Base-by-base conservation (phyloP, 2,329 filamentous ascomycete species). In the Beauveria australis region DNA sequence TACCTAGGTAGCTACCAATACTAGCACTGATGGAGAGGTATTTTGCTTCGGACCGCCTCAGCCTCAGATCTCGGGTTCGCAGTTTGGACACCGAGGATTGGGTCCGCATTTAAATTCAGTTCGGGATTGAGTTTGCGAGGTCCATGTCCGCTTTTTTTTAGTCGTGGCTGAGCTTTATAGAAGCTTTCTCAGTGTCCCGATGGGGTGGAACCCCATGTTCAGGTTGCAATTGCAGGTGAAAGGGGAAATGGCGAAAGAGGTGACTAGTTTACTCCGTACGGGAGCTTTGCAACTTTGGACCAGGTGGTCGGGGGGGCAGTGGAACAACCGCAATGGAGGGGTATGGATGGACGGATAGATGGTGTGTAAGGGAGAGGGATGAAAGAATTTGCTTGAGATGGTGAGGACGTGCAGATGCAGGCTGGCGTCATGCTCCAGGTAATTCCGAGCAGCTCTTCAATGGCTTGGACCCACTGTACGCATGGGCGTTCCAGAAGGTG, bases 11-110 rank as follows among this genome's bases (percentile, higher is more conserved):
- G 22, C 24, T 30, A 14, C n/a, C 24, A 30, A 7, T 37, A 6
- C 53, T 22, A 19, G 53, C 46, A 53, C 18, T 2, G 7, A 37
- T 37, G 5, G 44, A 43, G 33, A 43, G 30, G 14, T 41, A 33
- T 48, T 41, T 46, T 33, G 40, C 24, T 46, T 56, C 3, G 28
- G n/a, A 37, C 44, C n/a, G 26, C 43, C 7, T 12, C 19, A 28
- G 43, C 28, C 33, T 37, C n/a, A 57, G 54, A 49, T 49, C 43
- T 58, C 55, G 55, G 55, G 55, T 41, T 58, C 55, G 55, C 55
- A 51, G 24, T 41, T 58, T 41, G 55, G 33, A 58, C 55, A 58
- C 55, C 55, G 55, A 58, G 46, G 37, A 58, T 24, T 43, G 55
- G 55, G 46, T 58, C 55, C 55, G 55, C 55, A 49, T 58, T 56